phyloP scores from a whole-genome alignment of 1,284 basidiomycete genomes.

The Chalciporus sp. region DNA sequence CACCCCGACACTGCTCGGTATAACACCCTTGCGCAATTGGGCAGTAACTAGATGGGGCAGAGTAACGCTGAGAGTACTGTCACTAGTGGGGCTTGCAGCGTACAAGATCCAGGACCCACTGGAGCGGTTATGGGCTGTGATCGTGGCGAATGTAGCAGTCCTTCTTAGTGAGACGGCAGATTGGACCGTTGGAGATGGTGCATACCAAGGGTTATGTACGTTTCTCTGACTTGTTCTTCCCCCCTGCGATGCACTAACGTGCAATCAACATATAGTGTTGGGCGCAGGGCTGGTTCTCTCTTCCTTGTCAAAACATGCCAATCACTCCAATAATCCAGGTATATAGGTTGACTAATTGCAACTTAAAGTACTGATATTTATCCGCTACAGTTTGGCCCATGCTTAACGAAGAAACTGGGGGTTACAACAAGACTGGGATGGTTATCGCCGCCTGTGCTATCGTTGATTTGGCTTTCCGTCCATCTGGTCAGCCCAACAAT shows the following conservation, averaged over 20 bases:
- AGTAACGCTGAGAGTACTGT: conserved; percentile 49
- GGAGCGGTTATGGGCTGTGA: conserved; percentile 59
- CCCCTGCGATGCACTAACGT: background rate
- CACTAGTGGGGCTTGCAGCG: conserved; percentile 61
- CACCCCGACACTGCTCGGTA: conserved; percentile 63
- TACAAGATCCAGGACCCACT: conserved; percentile 59
- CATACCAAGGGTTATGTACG: conserved; percentile 63
- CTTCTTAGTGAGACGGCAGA: conserved; percentile 56
- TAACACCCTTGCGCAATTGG: conserved; percentile 47
- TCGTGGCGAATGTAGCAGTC: conserved; percentile 52
- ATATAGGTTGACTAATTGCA: conserved; percentile 12
- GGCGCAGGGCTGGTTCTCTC: conserved; percentile 70
- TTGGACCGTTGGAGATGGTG: conserved; percentile 52
- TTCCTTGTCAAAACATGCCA: conserved; percentile 76
- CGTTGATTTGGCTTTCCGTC: conserved; percentile 45
- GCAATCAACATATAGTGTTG: conserved; percentile 48
- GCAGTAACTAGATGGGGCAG: conserved; percentile 50
- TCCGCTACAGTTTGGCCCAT: conserved; percentile 74
- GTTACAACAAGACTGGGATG: conserved; percentile 74
- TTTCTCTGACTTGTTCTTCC: conserved; percentile 11
- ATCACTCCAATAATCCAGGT: conserved; percentile 84
- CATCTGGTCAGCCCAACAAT: conserved; percentile 20
- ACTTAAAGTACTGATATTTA: background rate
- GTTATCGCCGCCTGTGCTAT: conserved; percentile 54
- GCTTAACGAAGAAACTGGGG: conserved; percentile 65